Evolutionary conservation across 2,329 filamentous ascomycete genomes (phyloP).

Genomic region (Hansfordia pulvinata): DNA sequence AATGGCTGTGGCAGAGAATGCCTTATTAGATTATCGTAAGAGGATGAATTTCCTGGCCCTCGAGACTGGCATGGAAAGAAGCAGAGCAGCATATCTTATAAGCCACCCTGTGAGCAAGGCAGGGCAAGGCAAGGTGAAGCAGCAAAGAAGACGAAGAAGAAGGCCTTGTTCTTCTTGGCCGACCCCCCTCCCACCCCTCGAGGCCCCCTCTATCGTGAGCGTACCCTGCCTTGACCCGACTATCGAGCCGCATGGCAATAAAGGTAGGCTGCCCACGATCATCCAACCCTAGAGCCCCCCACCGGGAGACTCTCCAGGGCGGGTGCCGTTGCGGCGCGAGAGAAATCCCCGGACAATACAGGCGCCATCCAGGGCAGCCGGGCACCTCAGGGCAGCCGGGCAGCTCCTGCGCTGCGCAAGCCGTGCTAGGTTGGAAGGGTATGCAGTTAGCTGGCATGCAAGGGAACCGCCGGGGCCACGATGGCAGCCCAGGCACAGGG

Average conservation of each 20-base stretch:
- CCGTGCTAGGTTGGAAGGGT: no score
- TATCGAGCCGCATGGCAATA: constrained; percentile 9
- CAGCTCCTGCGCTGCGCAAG: no score
- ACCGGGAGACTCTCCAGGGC: constrained; percentile 14
- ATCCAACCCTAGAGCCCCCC: constrained; percentile 9
- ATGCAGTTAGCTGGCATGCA: constrained; percentile 15
- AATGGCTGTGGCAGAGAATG: constrained; percentile 19
- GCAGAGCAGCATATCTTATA: constrained; percentile 20
- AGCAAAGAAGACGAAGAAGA: not conserved
- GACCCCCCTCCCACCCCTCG: no score
- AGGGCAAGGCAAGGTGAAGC: constrained; percentile 3
- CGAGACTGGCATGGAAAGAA: constrained; percentile 16
- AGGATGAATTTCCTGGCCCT: constrained; percentile 9
- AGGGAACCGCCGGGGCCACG: constrained; percentile 12
- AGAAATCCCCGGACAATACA: constrained; percentile 13
- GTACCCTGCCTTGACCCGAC: no score
- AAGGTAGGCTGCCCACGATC: constrained; percentile 12
- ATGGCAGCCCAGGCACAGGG: constrained; percentile 6
- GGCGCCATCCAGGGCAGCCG: no score
- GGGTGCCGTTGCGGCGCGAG: constrained; percentile 10
- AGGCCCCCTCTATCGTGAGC: no score
- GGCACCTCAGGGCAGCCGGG: no score
- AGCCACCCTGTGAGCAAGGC: constrained; percentile 6
- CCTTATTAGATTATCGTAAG: constrained; percentile 13
- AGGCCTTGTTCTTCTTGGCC: no score